Evolutionary conservation across 2,329 filamentous ascomycete species (phyloP).

Genomic region (Exserohilum rostratum): DNA sequence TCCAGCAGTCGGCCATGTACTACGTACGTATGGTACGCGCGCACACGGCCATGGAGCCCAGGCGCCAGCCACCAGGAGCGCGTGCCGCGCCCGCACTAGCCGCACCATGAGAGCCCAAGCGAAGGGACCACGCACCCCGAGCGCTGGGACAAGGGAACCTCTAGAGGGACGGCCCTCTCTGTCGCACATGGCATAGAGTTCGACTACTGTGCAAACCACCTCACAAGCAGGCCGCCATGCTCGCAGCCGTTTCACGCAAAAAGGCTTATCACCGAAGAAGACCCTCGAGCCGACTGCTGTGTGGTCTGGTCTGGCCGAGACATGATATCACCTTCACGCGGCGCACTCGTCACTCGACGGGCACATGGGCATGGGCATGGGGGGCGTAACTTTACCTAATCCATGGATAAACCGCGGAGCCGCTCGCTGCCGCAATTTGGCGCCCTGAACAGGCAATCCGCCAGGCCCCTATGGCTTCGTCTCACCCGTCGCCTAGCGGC

Average conservation of each 20-base stretch:
- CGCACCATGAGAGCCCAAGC: not conserved
- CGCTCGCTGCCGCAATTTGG: constrained; percentile 11
- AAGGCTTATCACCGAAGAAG: not conserved
- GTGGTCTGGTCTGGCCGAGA: not conserved
- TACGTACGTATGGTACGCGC: too few relatives aligned
- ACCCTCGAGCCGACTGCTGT: not conserved
- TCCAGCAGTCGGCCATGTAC: too few relatives aligned
- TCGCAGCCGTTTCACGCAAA: not conserved
- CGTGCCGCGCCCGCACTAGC: not conserved
- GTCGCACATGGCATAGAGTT: constrained; percentile 3
- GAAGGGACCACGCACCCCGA: not conserved
- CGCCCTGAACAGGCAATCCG: constrained; percentile 7
- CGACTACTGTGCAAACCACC: not conserved
- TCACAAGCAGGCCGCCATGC: not conserved
- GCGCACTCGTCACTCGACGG: not conserved
- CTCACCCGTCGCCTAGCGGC: constrained; percentile 7
- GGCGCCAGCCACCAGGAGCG: not conserved
- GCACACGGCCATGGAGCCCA: too few relatives aligned
- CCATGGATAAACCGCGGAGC: constrained; percentile 13
- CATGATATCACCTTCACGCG: constrained; percentile 1
- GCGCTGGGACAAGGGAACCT: constrained; percentile 1
- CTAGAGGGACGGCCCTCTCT: constrained; percentile 3
- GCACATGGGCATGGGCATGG: not conserved
- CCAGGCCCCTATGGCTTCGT: constrained; percentile 1
- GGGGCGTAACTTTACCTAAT: not conserved